Base-by-base conservation (phyloP, 371 early-diverging fungal species). In the Chytridiales sp. region DNA sequence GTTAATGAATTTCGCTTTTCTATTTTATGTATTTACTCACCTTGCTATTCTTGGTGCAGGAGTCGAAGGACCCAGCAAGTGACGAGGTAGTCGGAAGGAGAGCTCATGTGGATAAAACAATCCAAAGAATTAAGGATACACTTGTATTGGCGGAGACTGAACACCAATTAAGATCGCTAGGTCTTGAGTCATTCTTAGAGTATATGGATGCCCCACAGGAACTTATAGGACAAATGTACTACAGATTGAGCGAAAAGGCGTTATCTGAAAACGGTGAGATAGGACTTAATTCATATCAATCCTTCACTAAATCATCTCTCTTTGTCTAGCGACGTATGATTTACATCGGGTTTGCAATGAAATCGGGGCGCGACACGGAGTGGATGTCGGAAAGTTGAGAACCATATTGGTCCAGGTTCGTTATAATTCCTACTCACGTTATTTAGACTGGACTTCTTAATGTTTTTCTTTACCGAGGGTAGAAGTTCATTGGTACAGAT, bases 301-400 rank as follows among this genome's bases (percentile, higher is more conserved):
- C 15, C 15, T 24, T 46, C 21, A 47, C 15, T n/a, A 47, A 47
- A 26, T 19, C 13, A 47, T 47, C 26, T 47, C n/a, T 13, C 27
- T 41, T n/a, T 17, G 11, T 19, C 19, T 35, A n/a, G n/a, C 22
- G 32, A 21, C 34, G 8, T 31, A 30, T 15, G 71, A 75, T 56
- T 46, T 75, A 15, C 73, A 75, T 39, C 56, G 56, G 8, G 22
- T 75, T 17, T 65, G 68, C 5, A 54, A 63, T 36, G 66, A 67
- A 30, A 68, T 75, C 44, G 68, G 58, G 5, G 55, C 44, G 27
- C 62, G 70, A 1, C 38, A 36, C 56, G 58, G 51, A 29, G 31
- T 72, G 3, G 58, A 75, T 48, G 47, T 55, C n/a, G 59, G 51
- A 1, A 41, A 58, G 1, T 41, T 71, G 31, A 43, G 63, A 19